Conservation (phyloP, 1,284 basidiomycete genomes). For the Fomitopsis palustris region DNA sequence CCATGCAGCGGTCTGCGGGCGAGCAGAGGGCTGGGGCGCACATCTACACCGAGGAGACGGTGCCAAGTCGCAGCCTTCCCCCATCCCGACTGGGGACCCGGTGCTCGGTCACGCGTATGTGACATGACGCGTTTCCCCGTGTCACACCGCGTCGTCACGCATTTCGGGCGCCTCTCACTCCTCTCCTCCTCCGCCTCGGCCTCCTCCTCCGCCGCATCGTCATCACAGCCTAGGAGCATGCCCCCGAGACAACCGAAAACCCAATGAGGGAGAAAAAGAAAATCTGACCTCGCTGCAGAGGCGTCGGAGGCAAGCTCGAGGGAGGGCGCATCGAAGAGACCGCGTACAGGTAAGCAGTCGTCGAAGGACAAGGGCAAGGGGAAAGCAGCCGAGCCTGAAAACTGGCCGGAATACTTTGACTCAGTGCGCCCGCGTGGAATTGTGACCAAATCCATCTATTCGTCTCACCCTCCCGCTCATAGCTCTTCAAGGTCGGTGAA, state of each 20-base stretch:
- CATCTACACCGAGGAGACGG: too few species aligned
- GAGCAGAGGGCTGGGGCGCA: too few species aligned
- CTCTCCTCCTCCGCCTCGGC: background rate
- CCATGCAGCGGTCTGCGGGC: too few species aligned
- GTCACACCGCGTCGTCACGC: slow-evolving; percentile 5
- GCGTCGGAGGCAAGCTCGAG: background rate
- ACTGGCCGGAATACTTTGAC: slow-evolving; percentile 61
- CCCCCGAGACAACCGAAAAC: background rate
- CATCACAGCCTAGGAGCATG: background rate
- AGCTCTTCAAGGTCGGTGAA: slow-evolving; percentile 24
- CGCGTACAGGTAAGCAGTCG: slow-evolving; percentile 10
- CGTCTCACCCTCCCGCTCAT: slow-evolving; percentile 3
- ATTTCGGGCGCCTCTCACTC: background rate
- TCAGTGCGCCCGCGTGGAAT: slow-evolving; percentile 35
- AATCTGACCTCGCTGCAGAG: background rate
- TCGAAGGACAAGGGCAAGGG: slow-evolving; percentile 19
- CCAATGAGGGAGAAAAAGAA: background rate
- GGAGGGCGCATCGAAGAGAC: slow-evolving; percentile 16
- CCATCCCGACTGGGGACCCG: too few species aligned
- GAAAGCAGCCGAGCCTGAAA: slow-evolving; percentile 13
- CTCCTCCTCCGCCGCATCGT: background rate
- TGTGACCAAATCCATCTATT: too few species aligned
- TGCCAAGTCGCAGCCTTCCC: too few species aligned
- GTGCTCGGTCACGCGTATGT: too few species aligned
- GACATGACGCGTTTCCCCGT: background rate